phyloP scores from a whole-genome alignment of 2,329 filamentous ascomycete genomes.

The Aspergillus costaricaensis region DNA sequence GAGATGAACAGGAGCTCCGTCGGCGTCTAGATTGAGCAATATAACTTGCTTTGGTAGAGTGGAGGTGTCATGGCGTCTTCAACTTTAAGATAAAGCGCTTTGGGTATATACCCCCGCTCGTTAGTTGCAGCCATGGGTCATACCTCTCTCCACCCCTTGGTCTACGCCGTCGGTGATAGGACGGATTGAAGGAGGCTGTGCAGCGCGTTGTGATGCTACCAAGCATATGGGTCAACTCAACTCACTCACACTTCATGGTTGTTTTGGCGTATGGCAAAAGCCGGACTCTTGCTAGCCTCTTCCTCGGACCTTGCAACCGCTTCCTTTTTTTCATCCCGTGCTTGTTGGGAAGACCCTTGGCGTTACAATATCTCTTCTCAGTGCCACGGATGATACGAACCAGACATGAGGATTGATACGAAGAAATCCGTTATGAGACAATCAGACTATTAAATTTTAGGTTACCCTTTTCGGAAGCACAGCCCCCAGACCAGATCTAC shows the following conservation, averaged over 20 bases:
- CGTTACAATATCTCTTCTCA: not conserved
- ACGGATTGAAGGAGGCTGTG: not conserved
- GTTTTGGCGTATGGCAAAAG: not conserved
- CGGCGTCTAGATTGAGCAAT: not conserved
- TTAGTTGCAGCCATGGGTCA: not conserved
- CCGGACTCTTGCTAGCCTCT: not conserved
- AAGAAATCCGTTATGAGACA: not conserved
- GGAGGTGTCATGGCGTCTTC: not conserved
- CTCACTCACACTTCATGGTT: not conserved
- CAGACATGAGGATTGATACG: not conserved
- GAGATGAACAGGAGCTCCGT: constrained; percentile 1
- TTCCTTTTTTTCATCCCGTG: not conserved
- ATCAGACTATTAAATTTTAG: not conserved
- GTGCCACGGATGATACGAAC: not conserved
- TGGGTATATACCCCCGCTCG: not conserved
- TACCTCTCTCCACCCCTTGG: not conserved
- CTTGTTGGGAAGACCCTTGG: not conserved
- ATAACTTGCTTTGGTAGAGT: not conserved
- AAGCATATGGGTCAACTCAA: not conserved
- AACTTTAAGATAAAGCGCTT: not conserved
- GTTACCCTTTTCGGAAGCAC: not conserved
- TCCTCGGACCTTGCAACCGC: not conserved
- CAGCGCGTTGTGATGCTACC: not conserved
- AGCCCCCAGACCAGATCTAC: not conserved
- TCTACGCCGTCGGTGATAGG: not conserved